Percentiles rank a stretch among this genome's conserved stretches.
These are phyloP conservation scores for Hirschioporus abietinus DNA, from an alignment of 768 basidiomycete genomes.

Conservation along the genomic window DNA sequence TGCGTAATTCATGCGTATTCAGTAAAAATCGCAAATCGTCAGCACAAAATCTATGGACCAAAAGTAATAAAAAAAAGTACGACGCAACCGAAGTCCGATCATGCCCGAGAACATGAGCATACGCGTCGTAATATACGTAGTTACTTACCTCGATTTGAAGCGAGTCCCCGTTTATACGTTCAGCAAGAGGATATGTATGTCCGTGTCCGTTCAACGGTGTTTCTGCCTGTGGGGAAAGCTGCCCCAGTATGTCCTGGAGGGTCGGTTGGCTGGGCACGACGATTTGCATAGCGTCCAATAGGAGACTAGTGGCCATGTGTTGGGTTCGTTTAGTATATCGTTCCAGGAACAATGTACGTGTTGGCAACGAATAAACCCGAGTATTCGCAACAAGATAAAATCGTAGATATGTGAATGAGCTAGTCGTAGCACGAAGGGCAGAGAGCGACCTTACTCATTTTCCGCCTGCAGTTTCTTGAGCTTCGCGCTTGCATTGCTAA, in stretches of 20 bases:
- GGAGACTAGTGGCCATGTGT: constrained; percentile 7
- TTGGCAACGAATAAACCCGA: not conserved
- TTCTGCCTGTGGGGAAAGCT: not conserved
- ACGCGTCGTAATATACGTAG: no score
- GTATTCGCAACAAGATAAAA: not conserved
- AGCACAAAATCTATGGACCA: no score
- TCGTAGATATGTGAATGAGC: not conserved
- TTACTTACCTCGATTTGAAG: not conserved
- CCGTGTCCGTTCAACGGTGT: not conserved
- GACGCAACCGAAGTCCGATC: not conserved
- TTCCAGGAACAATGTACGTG: not conserved
- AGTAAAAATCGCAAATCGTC: not conserved
- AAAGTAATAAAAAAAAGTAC: not conserved
- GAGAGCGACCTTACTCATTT: constrained; percentile 10
- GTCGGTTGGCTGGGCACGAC: constrained; percentile 7
- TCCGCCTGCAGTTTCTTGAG: constrained; percentile 11
- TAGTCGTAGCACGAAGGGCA: not conserved
- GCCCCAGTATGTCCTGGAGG: constrained; percentile 5
- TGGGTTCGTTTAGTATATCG: not conserved
- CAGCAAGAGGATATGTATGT: not conserved
- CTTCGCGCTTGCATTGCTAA: constrained; percentile 5
- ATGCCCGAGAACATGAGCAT: not conserved
- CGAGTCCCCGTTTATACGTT: not conserved
- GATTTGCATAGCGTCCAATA: constrained; percentile 9
- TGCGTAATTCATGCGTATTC: not conserved